These are phyloP conservation scores for Sporothrix curviconia DNA, from an alignment of 2,329 filamentous ascomycete genomes.

Conservation along the genomic window DNA sequence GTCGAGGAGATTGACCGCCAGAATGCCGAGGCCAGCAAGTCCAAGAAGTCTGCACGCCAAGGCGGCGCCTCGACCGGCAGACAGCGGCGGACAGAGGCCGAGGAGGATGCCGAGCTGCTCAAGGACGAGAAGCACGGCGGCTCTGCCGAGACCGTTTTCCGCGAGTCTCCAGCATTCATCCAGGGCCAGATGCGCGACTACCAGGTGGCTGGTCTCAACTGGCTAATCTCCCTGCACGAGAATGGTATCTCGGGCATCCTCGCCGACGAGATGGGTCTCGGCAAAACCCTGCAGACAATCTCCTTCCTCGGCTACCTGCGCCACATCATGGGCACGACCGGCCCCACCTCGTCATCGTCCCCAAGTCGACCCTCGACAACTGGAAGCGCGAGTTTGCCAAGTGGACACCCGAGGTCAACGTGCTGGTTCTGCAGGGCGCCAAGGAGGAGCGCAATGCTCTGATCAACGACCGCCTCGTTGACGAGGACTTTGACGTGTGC, in stretches of 20 bases:
- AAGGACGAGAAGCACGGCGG: constrained; percentile 86
- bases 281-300: constrained; percentile 96
- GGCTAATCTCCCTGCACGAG: constrained; percentile 94
- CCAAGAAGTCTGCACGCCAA: constrained; percentile 72
- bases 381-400: constrained; percentile 91
- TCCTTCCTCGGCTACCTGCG: constrained; percentile 92
- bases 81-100: constrained; percentile 85
- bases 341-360: constrained; percentile 89
- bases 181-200: constrained; percentile 91
- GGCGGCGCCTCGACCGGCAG: constrained; percentile 75
- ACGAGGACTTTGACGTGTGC: constrained; percentile 95
- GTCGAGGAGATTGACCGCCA: constrained; percentile 93
- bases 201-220: constrained; percentile 90
- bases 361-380: constrained; percentile 96
- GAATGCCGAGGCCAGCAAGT: constrained; percentile 65
- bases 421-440: constrained; percentile 85
- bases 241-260: constrained; percentile 98
- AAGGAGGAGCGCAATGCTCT: constrained; percentile 87
- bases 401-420: constrained; percentile 95
- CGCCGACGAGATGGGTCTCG: constrained; percentile 97
- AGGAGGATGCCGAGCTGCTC: constrained; percentile 86
- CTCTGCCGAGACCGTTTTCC: constrained; percentile 81
- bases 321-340: constrained; percentile 81
- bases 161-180: constrained; percentile 87
- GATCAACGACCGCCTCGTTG: constrained; percentile 84